Conservation (phyloP, 2,329 filamentous ascomycete genomes). For the Fusarium multiceps region DNA sequence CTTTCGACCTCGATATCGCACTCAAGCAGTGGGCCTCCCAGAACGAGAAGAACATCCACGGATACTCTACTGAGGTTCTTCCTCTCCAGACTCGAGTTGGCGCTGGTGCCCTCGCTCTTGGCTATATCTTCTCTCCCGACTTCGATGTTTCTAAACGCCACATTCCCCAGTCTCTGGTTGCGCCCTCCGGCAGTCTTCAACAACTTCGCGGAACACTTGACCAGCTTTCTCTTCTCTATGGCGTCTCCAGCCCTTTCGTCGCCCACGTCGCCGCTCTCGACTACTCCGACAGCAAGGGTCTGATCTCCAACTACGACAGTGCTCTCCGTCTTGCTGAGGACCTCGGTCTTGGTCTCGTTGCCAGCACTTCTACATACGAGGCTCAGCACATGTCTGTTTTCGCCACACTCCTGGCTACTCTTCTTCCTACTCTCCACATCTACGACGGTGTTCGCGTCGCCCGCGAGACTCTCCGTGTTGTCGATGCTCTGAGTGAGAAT, state of each 20-base stretch:
- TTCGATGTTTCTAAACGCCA: constrained; percentile 92
- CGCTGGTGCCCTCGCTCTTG: constrained; percentile 89
- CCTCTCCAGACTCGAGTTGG: constrained; percentile 88
- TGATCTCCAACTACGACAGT: constrained; percentile 88
- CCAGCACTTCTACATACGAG: constrained; percentile 89
- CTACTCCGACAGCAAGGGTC: constrained; percentile 74
- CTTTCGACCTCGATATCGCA: constrained; percentile 89
- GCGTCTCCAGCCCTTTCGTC: constrained; percentile 91
- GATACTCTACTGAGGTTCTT: constrained; percentile 80
- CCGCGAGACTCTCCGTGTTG: constrained; percentile 82
- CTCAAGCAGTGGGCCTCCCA: constrained; percentile 79
- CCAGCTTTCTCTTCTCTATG: constrained; percentile 90
- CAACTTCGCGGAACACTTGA: constrained; percentile 87
- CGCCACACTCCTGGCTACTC: constrained; percentile 80
- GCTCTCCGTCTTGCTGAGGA: constrained; percentile 88
- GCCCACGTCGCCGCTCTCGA: constrained; percentile 93
- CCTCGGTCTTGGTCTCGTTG: constrained; percentile 85
- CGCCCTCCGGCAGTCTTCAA: constrained; percentile 83
- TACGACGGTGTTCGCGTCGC: constrained; percentile 89
- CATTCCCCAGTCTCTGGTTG: constrained; percentile 90
- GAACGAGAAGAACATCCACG: constrained; percentile 82
- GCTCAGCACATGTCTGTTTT: constrained; percentile 96
- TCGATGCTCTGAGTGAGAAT: constrained; percentile 81
- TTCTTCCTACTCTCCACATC: constrained; percentile 86
- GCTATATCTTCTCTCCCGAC: constrained; percentile 97